Evolutionary conservation across 176 grass and related monocot species (phyloP), one percentile per base, ranked within the genome.

Genomic region (Oryza coarctata): DNA sequence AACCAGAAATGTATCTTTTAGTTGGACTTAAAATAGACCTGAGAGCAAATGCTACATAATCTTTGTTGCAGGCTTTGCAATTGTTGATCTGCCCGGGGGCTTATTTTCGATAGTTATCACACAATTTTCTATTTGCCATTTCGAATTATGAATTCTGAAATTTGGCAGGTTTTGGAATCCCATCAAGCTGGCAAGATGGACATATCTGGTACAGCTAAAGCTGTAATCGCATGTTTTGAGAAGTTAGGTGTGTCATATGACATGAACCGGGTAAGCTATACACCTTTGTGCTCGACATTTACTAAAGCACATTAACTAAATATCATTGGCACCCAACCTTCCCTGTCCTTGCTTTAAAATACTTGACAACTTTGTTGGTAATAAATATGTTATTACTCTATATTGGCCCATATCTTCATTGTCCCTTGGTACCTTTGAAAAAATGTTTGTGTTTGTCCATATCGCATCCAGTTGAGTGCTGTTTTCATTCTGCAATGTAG

Each of bases 121-220:
- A 70, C 35, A 61, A 26, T 26, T 76, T 70, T 25, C 44, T 34
- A 44, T 65, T 7, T 38, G 58, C 15, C 38, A 45, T 44, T 34
- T 77, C 41, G 7, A 81, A 35, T 22, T 73, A 35, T 79, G 20
- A 87, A 18, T 74, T 58, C 33, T 52, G n/a, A 49, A 29, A 71
- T 25, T 65, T 82, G 65, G 35, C 77, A 98, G 95, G 88, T 95
- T 70, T 80, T 95, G 87, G 95, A 98, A 73, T 98, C 92, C 10
- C 92, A 95, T 93, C 92, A 95, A 90, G 88, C 84, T 33, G 86
- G 78, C 67, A 98, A 98, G 88, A 39, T 84, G 75, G 95, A 94
- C 68, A 84, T 84, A 49, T 98, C 90, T 76, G 92, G 86, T 76
- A 94, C 90, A 52, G 92, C 92, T 65, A 91, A 91, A 91, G 88